phyloP scores from a whole-genome alignment of 306 rosid species.

The Abrus precatorius region DNA sequence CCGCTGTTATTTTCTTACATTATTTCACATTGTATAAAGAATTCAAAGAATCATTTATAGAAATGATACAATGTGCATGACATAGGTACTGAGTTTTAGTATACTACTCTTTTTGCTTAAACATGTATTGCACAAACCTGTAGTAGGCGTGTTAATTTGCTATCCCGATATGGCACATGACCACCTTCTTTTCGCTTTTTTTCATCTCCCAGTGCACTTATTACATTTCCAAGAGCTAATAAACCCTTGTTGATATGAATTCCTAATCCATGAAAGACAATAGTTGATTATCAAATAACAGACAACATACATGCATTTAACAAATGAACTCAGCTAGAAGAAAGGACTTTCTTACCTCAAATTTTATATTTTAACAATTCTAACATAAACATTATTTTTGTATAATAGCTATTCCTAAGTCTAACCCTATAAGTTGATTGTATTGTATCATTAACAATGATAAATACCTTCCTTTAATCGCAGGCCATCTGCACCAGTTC shows the following conservation, averaged over 20 bases:
- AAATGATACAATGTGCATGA: conserved; percentile 7
- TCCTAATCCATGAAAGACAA: conserved; percentile 60
- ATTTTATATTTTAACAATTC: neutral
- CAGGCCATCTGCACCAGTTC: conserved; percentile 97
- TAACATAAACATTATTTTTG: conserved; percentile 14
- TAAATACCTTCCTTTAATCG: conserved; percentile 92
- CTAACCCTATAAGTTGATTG: neutral
- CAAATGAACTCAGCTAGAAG: conserved; percentile 17
- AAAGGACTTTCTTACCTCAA: conserved; percentile 23
- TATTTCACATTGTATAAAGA: neutral
- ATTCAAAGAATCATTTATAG: conserved; percentile 1
- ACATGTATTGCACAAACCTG: conserved; percentile 64
- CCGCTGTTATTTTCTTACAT: conserved; percentile 16
- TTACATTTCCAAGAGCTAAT: conserved; percentile 93
- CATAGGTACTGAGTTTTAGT: neutral
- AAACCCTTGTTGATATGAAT: conserved; percentile 97
- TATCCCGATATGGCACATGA: conserved; percentile 96
- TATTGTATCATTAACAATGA: conserved; percentile 1
- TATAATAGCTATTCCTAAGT: neutral
- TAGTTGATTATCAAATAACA: conserved; percentile 13
- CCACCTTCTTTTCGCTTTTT: conserved; percentile 97
- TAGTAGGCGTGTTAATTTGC: conserved; percentile 92
- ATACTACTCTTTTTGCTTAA: conserved; percentile 3
- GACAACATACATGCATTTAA: conserved; percentile 18
- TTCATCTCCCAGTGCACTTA: conserved; percentile 98